These are phyloP conservation scores for Colletotrichum sp. DNA, from an alignment of 2,329 filamentous ascomycete species.

Conservation along the genomic window DNA sequence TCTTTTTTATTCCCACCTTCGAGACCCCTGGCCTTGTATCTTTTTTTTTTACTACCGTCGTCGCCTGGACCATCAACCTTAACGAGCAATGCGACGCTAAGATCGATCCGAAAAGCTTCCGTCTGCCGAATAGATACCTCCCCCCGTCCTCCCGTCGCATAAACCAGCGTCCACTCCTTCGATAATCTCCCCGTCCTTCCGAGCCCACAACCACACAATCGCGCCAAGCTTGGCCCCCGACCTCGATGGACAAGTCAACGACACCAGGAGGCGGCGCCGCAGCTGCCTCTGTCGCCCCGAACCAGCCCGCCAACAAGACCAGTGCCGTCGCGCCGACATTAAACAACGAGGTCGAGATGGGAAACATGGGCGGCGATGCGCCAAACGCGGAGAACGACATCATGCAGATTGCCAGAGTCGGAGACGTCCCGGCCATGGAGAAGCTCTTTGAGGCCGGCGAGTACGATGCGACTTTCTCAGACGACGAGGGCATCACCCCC, in stretches of 20 bases:
- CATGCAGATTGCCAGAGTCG: slow-evolving; percentile 92
- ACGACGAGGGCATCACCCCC: slow-evolving; percentile 94
- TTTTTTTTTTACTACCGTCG: background rate
- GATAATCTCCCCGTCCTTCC: background rate
- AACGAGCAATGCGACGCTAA: slow-evolving; percentile 18
- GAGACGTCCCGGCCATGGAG: slow-evolving; percentile 86
- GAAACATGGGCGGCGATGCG: slow-evolving; percentile 47
- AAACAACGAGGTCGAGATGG: slow-evolving; percentile 63
- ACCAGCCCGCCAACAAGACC: slow-evolving; percentile 61
- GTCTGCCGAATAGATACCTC: background rate
- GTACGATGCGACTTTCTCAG: slow-evolving; percentile 80
- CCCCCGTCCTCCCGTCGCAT: background rate
- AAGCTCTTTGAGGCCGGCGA: slow-evolving; percentile 85
- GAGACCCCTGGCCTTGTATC: background rate
- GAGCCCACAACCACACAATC: background rate
- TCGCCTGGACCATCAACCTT: background rate
- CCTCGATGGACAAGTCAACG: slow-evolving; percentile 46
- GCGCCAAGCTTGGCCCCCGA: background rate
- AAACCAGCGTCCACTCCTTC: background rate
- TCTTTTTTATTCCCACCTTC: background rate
- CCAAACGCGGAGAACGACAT: slow-evolving; percentile 72
- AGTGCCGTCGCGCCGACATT: slow-evolving; percentile 58
- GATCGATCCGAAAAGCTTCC: slow-evolving; percentile 9
- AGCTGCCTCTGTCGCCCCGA: slow-evolving; percentile 49
- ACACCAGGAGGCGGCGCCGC: slow-evolving; percentile 38